A percentile compares a stretch with the other conserved stretches of the same genome.
Conservation (phyloP, 2,329 filamentous ascomycete species). For the Raffaelea albimanens region DNA sequence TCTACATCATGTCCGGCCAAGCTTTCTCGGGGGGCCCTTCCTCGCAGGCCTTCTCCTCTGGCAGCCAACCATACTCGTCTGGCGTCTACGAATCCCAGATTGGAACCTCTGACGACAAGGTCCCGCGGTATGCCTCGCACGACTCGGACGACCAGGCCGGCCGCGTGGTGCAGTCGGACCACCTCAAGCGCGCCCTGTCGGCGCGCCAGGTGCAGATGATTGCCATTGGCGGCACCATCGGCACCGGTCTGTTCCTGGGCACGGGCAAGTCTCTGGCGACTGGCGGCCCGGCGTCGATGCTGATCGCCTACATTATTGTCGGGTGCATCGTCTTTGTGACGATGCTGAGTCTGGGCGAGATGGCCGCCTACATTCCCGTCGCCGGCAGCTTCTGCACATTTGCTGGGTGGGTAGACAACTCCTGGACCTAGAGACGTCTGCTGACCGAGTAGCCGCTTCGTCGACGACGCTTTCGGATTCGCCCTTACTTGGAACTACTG, state of each 20-base stretch:
- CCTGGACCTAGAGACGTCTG: too few species aligned
- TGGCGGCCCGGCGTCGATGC: constrained; percentile 54
- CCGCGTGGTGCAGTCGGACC: constrained; percentile 21
- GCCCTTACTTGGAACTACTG: constrained; percentile 82
- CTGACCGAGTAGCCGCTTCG: constrained; percentile 56
- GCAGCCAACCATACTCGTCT: too few species aligned
- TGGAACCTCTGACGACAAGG: background rate
- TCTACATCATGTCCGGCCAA: too few species aligned
- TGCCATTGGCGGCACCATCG: constrained; percentile 50
- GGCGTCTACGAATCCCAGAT: too few species aligned
- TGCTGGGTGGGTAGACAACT: constrained; percentile 50
- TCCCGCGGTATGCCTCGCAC: background rate
- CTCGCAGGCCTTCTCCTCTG: too few species aligned
- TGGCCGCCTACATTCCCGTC: constrained; percentile 70
- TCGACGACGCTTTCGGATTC: constrained; percentile 64
- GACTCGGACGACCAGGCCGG: background rate
- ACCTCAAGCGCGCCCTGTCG: constrained; percentile 44
- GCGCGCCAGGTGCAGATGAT: constrained; percentile 61
- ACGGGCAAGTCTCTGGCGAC: constrained; percentile 52
- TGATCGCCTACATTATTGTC: constrained; percentile 61
- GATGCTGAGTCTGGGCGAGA: constrained; percentile 61
- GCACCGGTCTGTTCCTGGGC: constrained; percentile 53
- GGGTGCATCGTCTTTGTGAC: constrained; percentile 68
- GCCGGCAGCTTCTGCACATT: constrained; percentile 69
- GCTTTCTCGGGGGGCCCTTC: too few species aligned